phyloP scores from a whole-genome alignment of 2,329 filamentous ascomycete genomes.

The Chalara sp. region DNA sequence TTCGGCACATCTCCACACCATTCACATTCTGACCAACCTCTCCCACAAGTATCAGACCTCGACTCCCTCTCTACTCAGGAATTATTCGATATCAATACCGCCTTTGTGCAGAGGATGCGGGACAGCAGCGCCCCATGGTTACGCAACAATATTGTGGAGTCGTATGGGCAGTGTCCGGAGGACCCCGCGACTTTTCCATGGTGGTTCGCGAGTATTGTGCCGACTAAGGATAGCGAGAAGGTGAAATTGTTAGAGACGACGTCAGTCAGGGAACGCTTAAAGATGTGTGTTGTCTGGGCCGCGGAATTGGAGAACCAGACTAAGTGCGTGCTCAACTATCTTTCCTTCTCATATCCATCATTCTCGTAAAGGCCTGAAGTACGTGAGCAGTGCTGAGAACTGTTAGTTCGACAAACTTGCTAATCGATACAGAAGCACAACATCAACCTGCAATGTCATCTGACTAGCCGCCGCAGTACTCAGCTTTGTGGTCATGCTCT shows the following conservation, averaged over 20 bases:
- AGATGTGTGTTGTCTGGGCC: constrained; percentile 78
- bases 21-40: not conserved
- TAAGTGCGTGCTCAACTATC: constrained; percentile 11
- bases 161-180: constrained; percentile 68
- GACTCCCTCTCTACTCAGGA: constrained; percentile 54
- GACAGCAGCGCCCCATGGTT: constrained; percentile 68
- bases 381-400: not conserved
- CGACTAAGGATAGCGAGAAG: constrained; percentile 71
- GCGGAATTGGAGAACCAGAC: constrained; percentile 35
- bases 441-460: constrained; percentile 18
- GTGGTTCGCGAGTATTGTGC: constrained; percentile 82
- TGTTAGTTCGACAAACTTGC: not conserved
- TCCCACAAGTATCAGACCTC: constrained; percentile 16
- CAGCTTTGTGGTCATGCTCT: not conserved
- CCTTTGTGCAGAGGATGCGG: constrained; percentile 65
- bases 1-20: constrained; percentile 14
- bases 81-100: constrained; percentile 56
- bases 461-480: constrained; percentile 19
- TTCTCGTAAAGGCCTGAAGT: not conserved
- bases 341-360: constrained; percentile 1
- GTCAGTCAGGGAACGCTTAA: constrained; percentile 74
- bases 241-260: constrained; percentile 67
- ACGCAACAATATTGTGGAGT: constrained; percentile 60
- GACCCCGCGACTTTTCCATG: constrained; percentile 78
- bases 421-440: constrained; percentile 8